These are phyloP conservation scores for Austroboletus eburneus DNA, from an alignment of 768 basidiomycete genomes.

Conservation along the genomic window DNA sequence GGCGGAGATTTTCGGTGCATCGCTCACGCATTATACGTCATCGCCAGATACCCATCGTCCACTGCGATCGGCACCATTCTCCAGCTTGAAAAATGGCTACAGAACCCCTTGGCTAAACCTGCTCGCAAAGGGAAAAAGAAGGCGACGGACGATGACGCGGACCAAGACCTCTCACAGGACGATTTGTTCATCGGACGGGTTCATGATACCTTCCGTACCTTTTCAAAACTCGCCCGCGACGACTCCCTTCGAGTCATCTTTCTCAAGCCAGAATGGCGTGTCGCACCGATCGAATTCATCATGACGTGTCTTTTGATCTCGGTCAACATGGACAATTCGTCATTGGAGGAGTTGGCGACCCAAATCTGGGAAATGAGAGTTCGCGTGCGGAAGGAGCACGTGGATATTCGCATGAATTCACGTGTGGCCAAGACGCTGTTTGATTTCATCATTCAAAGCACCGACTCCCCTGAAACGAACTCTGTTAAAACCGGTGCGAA, in stretches of 20 bases:
- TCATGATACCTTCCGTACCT: constrained; percentile 42
- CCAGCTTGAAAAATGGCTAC: constrained; percentile 51
- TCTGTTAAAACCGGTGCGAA: constrained; percentile 6
- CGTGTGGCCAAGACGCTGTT: constrained; percentile 54
- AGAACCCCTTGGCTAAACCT: constrained; percentile 15
- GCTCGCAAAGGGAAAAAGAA: constrained; percentile 23
- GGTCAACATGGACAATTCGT: constrained; percentile 39
- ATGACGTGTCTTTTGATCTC: constrained; percentile 52
- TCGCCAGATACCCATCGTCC: constrained; percentile 40
- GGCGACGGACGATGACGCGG: constrained; percentile 2
- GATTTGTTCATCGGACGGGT: constrained; percentile 34
- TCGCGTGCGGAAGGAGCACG: constrained; percentile 49
- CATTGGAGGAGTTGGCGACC: constrained; percentile 37
- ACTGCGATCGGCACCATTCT: constrained; percentile 29
- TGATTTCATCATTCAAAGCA: constrained; percentile 41
- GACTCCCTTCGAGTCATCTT: constrained; percentile 35
- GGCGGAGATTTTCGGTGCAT: constrained; percentile 59
- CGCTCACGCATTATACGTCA: constrained; percentile 48
- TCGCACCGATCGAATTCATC: constrained; percentile 70
- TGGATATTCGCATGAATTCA: constrained; percentile 64
- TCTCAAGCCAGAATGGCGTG: constrained; percentile 39
- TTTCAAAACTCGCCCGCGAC: constrained; percentile 43
- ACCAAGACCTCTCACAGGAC: constrained; percentile 26
- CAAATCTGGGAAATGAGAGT: constrained; percentile 50
- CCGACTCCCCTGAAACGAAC: background rate